These are phyloP conservation scores for Apiospora rasikravindrae DNA, from an alignment of 2,329 filamentous ascomycete genomes.

Conservation along the genomic window DNA sequence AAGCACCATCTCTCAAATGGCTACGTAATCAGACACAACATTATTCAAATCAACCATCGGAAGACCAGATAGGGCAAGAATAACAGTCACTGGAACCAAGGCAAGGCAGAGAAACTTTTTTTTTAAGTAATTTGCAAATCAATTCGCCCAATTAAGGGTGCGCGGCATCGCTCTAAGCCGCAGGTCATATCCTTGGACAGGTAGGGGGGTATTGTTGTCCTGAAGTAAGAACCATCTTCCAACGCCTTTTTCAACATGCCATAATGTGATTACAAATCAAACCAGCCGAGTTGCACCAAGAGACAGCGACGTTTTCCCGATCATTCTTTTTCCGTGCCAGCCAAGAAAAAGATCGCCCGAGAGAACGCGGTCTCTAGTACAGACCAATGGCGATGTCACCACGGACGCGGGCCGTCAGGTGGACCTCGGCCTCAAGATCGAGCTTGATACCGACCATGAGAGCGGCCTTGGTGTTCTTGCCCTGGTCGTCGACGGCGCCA, in stretches of 20 bases:
- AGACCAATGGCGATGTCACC: constrained; percentile 66
- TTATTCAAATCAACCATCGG: neutral
- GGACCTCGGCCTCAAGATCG: constrained; percentile 66
- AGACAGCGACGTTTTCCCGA: neutral
- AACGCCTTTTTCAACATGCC: constrained; percentile 6
- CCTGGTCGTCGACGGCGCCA: constrained; percentile 61
- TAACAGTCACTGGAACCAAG: neutral
- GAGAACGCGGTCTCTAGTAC: constrained; percentile 46
- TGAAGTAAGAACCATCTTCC: constrained; percentile 15
- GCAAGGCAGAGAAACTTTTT: neutral
- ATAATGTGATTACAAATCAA: constrained; percentile 10
- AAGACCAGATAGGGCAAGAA: neutral
- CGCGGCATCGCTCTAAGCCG: constrained; percentile 16
- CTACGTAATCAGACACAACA: neutral
- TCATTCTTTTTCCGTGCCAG: neutral
- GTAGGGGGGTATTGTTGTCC: constrained; percentile 4
- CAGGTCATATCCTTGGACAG: neutral
- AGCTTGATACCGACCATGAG: constrained; percentile 68
- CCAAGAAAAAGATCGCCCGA: neutral
- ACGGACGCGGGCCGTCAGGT: constrained; percentile 63
- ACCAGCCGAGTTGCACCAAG: neutral
- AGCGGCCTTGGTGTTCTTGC: constrained; percentile 62
- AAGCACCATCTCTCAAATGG: neutral
- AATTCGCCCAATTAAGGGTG: constrained; percentile 10
- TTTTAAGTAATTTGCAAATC: neutral